Conservation (phyloP, 2,329 filamentous ascomycete species). For the Fulvia fulva region DNA sequence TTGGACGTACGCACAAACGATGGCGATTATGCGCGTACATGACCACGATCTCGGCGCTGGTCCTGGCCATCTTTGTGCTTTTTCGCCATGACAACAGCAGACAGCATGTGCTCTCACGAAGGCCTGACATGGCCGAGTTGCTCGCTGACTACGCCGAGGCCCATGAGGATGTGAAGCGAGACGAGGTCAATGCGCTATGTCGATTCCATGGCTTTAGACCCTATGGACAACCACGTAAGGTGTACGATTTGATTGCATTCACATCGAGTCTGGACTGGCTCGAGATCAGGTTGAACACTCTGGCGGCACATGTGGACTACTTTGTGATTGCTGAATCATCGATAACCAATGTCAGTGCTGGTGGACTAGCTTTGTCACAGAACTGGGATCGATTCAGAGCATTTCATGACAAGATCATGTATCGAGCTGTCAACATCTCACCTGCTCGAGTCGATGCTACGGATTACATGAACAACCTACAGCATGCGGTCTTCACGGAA, state of each 20-base stretch:
- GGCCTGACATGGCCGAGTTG: background rate
- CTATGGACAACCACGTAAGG: constrained; percentile 39
- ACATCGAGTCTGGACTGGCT: constrained; percentile 63
- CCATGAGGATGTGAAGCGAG: background rate
- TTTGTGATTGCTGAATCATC: constrained; percentile 60
- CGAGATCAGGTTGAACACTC: constrained; percentile 58
- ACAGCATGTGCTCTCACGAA: background rate
- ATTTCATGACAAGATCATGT: constrained; percentile 59
- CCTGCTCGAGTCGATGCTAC: constrained; percentile 40
- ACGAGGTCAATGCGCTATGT: background rate
- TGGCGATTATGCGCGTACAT: background rate
- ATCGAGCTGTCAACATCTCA: constrained; percentile 50
- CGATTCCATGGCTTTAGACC: background rate
- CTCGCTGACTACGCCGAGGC: background rate
- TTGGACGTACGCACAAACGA: background rate
- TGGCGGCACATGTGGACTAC: constrained; percentile 58
- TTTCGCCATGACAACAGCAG: background rate
- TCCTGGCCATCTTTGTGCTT: background rate
- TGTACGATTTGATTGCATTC: constrained; percentile 61
- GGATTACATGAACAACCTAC: constrained; percentile 50
- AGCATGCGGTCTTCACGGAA: constrained; percentile 56
- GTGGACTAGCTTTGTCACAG: constrained; percentile 51
- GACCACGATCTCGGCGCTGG: background rate
- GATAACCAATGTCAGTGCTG: constrained; percentile 53
- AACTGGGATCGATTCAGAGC: constrained; percentile 50